These are phyloP conservation scores for Cladosporium phlei DNA, from an alignment of 2,329 filamentous ascomycete species.

Conservation along the genomic window DNA sequence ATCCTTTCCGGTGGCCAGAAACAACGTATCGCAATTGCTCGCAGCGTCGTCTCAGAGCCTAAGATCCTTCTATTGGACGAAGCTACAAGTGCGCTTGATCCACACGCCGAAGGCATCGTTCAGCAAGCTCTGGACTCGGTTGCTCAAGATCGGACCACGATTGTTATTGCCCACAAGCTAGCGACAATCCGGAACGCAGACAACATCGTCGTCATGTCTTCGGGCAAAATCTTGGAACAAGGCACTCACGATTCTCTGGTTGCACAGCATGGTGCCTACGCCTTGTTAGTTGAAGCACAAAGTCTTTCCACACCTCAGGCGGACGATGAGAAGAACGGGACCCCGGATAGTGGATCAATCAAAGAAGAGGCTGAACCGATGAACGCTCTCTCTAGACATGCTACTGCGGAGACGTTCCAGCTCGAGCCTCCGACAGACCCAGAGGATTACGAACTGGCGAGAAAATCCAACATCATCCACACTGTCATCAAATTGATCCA, in stretches of 20 bases:
- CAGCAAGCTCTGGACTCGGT: constrained; percentile 32
- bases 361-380: too few relatives aligned
- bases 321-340: too few relatives aligned
- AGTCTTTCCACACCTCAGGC: too few relatives aligned
- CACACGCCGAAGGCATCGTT: constrained; percentile 30
- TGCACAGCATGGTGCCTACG: constrained; percentile 35
- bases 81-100: constrained; percentile 34
- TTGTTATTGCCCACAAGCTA: constrained; percentile 42
- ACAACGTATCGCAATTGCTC: constrained; percentile 34
- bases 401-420: too few relatives aligned
- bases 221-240: constrained; percentile 42
- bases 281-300: constrained; percentile 43
- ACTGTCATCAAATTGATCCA: too few relatives aligned
- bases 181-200: constrained; percentile 41
- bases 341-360: too few relatives aligned
- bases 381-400: too few relatives aligned
- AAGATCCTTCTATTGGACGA: constrained; percentile 34
- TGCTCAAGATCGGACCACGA: constrained; percentile 29
- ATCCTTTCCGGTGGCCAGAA: constrained; percentile 32
- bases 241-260: constrained; percentile 40
- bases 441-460: too few relatives aligned
- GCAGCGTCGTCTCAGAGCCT: constrained; percentile 33
- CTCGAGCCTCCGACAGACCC: too few relatives aligned
- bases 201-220: constrained; percentile 42
- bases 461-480: too few relatives aligned